Percentiles rank a stretch among this genome's conserved stretches.
These are phyloP conservation scores for Fusarium zealandicum DNA, from an alignment of 2,329 filamentous ascomycete species.

Conservation along the genomic window DNA sequence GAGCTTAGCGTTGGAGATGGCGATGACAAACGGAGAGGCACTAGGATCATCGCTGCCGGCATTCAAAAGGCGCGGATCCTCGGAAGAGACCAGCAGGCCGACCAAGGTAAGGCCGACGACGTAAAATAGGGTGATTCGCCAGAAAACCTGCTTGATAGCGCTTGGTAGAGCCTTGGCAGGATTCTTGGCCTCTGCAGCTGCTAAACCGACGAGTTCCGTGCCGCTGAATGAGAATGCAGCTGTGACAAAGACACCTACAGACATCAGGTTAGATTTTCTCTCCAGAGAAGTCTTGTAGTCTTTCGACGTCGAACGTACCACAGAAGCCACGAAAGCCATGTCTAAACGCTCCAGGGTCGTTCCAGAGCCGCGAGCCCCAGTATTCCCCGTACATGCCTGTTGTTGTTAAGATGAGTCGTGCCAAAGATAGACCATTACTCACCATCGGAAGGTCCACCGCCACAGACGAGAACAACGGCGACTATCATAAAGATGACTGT, in stretches of 20 bases:
- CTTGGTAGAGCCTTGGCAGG: constrained; percentile 77
- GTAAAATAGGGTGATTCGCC: constrained; percentile 65
- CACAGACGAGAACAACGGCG: constrained; percentile 63
- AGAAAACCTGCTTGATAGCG: constrained; percentile 81
- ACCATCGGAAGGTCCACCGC: constrained; percentile 63
- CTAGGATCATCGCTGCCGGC: constrained; percentile 50
- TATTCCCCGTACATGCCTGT: constrained; percentile 50
- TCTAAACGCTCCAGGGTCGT: constrained; percentile 65
- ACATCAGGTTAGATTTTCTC: background rate
- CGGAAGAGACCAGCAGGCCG: constrained; percentile 57
- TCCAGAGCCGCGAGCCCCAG: constrained; percentile 59
- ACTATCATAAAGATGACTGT: constrained; percentile 71
- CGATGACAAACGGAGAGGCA: constrained; percentile 64
- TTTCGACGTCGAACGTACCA: constrained; percentile 58
- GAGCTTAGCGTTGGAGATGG: constrained; percentile 61
- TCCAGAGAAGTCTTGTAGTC: rapidly evolving
- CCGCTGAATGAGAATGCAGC: constrained; percentile 77
- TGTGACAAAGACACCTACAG: constrained; percentile 57
- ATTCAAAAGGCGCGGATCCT: constrained; percentile 56
- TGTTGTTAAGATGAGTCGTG: no score
- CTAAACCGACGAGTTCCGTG: constrained; percentile 77
- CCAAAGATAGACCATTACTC: no score
- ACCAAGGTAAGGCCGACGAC: constrained; percentile 61
- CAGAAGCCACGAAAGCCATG: constrained; percentile 80
- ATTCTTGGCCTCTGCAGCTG: constrained; percentile 74